These are phyloP conservation scores for Picea glauca DNA, from an alignment of 75 land plant genomes.

Conservation along the genomic window DNA sequence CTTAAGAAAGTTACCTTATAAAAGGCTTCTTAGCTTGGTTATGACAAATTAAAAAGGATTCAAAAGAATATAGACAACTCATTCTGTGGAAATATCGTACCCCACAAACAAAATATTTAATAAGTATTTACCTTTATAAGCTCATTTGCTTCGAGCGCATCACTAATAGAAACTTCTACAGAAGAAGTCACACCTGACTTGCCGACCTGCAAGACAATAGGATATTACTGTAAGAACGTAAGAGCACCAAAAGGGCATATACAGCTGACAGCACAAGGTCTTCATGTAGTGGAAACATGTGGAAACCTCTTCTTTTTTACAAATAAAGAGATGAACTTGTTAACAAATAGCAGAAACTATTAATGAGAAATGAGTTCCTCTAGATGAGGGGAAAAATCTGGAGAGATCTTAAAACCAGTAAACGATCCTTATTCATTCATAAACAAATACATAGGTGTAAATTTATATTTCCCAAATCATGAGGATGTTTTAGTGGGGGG, in stretches of 20 bases:
- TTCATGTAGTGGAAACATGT: background rate
- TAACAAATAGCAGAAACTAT: background rate
- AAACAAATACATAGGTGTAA: background rate
- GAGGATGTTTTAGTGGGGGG: background rate
- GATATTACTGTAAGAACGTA: background rate
- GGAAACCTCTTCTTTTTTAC: background rate
- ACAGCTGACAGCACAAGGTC: background rate
- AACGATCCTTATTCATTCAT: background rate
- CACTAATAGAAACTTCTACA: slow-evolving; percentile 42
- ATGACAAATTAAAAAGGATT: background rate
- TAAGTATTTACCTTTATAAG: slow-evolving; percentile 57
- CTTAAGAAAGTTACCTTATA: background rate
- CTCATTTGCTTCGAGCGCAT: slow-evolving; percentile 74
- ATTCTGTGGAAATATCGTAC: background rate
- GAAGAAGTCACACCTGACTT: slow-evolving; percentile 66
- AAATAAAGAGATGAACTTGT: background rate
- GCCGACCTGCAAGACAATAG: slow-evolving; percentile 35
- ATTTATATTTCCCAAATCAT: background rate
- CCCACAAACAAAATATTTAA: background rate
- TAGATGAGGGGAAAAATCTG: background rate
- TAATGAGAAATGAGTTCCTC: background rate
- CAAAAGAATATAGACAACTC: background rate
- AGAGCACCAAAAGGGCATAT: background rate
- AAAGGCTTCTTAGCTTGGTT: background rate
- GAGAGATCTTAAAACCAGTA: background rate